phyloP scores from a whole-genome alignment of 768 basidiomycete genomes.

The Suillus placidus region DNA sequence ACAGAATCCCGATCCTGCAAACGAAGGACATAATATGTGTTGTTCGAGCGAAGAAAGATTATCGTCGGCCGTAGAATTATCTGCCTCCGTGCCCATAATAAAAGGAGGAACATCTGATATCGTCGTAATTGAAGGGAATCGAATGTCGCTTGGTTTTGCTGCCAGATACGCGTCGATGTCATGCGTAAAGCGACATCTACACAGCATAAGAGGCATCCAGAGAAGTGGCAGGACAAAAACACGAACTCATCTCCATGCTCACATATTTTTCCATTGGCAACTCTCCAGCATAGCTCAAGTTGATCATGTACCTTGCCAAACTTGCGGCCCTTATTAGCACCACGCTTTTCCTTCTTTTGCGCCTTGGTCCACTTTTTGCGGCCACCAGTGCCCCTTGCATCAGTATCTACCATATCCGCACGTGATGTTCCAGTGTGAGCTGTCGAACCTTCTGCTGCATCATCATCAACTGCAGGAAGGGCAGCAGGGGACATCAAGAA shows the following conservation, averaged over 20 bases:
- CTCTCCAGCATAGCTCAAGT: conserved; percentile 78
- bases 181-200: conserved; percentile 80
- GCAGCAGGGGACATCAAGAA: conserved; percentile 39
- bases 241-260: conserved; percentile 70
- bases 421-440: conserved; percentile 29
- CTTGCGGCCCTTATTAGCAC: conserved; percentile 81
- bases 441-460: conserved; percentile 64
- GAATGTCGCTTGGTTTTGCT: conserved; percentile 74
- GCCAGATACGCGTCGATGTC: conserved; percentile 76
- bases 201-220: background rate
- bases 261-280: conserved; percentile 72
- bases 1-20: conserved; percentile 34
- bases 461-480: conserved; percentile 48
- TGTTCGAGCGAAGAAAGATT: conserved; percentile 22
- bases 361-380: conserved; percentile 56
- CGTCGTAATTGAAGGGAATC: conserved; percentile 49
- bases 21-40: conserved; percentile 27
- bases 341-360: conserved; percentile 72
- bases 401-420: conserved; percentile 32
- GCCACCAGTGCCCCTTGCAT: conserved; percentile 36
- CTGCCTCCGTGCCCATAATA: conserved; percentile 24
- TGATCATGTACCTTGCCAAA: conserved; percentile 82
- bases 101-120: conserved; percentile 56
- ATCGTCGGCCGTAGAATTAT: background rate
- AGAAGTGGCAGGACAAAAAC: background rate